Conservation (phyloP, 768 basidiomycete genomes). For the Mycena amicta region DNA sequence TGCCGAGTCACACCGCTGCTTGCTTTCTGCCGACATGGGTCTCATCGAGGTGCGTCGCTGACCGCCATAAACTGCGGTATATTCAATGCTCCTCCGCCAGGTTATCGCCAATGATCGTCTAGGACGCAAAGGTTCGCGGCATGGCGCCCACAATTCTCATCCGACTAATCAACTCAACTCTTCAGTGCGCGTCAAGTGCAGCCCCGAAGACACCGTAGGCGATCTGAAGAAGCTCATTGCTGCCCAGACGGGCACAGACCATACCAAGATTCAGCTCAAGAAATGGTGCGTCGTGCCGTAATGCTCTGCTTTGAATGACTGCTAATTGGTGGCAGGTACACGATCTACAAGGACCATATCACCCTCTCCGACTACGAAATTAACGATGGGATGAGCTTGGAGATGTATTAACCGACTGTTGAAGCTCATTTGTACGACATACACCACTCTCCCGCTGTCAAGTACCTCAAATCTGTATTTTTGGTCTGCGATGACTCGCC, state of each 20-base stretch:
- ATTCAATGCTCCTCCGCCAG: conserved; percentile 37
- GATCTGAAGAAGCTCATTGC: conserved; percentile 97
- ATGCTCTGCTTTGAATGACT: too few species aligned
- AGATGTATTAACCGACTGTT: conserved; percentile 70
- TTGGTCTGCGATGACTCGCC: too few species aligned
- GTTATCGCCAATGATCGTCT: conserved; percentile 96
- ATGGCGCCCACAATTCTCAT: neutral
- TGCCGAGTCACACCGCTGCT: neutral
- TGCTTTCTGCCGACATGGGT: conserved; percentile 36
- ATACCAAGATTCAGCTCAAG: conserved; percentile 88
- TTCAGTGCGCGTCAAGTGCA: conserved; percentile 92
- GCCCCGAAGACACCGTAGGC: conserved; percentile 93
- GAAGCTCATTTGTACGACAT: neutral
- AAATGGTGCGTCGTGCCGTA: conserved; percentile 93
- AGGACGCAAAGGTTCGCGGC: conserved; percentile 79
- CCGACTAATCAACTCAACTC: neutral
- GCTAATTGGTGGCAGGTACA: conserved; percentile 65
- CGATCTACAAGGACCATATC: conserved; percentile 94
- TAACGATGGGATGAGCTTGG: conserved; percentile 89
- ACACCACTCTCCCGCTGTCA: too few species aligned
- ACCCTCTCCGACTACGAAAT: conserved; percentile 92
- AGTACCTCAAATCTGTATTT: neutral
- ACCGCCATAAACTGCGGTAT: neutral
- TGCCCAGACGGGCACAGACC: conserved; percentile 90
- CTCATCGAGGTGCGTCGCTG: conserved; percentile 52